Evolutionary conservation across 805 yeast genomes (phyloP), one percentile per base, ranked within the genome.

Genomic region (Nakazawaea populi): DNA sequence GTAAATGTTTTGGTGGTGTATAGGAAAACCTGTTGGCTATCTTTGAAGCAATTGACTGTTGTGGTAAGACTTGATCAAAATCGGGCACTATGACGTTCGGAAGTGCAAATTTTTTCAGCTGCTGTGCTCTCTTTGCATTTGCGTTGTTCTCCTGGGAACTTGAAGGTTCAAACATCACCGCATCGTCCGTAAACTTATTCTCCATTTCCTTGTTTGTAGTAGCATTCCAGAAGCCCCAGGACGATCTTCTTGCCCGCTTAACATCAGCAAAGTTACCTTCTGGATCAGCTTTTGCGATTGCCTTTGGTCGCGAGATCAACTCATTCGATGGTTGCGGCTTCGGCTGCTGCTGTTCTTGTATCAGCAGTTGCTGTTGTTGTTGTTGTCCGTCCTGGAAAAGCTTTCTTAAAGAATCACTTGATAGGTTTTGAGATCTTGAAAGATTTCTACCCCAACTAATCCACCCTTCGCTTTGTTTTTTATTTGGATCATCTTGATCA

Each of bases 81-180:
- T 49, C 24, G 1, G 71, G 71, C 3, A 67, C 67, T 30, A 66
- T 56, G 7, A 56, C 42, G 47, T 63, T 65, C 1, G 60, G 54
- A n/a, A 11, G 29, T n/a, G 9, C 14, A 12, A 29, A 42, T 51
- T 43, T n/a, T 8, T 18, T 27, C 31, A 8, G 41, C 10, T 34
- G 9, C 31, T n/a, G 41, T 12, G 39, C 14, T 44, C 52, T 49
- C 48, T 53, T 49, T 43, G 51, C 45, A 53, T 53, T 41, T 47
- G 52, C 28, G 52, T 51, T 12, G 54, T 53, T 42, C 7, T 48
- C 47, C 8, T 44, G 46, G 27, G 56, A 44, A 24, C 53, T 42
- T 2, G 56, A 42, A 8, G 65, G 55, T 47, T 60, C 63, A 24
- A 60, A 61, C 28, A 62, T 40, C 7, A 60, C 50, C 5, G 62